A percentile compares a stretch with the other conserved stretches of the same genome.
Evolutionary conservation across 2,329 filamentous ascomycete species (phyloP).

Genomic region (Cylindrodendrum hubeiense): DNA sequence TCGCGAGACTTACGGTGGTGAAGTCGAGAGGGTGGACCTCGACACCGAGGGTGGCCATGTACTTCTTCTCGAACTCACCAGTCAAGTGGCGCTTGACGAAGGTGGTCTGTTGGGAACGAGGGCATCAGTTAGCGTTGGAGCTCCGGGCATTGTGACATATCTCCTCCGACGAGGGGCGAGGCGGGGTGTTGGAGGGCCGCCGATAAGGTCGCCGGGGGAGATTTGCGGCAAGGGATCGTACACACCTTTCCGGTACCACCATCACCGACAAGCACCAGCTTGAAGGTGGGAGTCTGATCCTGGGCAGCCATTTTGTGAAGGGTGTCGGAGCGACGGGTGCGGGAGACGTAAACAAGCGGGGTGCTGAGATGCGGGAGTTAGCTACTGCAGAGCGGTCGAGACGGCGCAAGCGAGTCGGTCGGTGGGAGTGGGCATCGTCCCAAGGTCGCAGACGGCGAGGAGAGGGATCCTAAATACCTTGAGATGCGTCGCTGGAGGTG

Average conservation of each 20-base stretch:
- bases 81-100: slow-evolving; percentile 99
- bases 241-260: slow-evolving; percentile 98
- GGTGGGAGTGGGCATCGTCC: slow-evolving; percentile 28
- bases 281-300: slow-evolving; percentile 83
- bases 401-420: slow-evolving; percentile 30
- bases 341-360: slow-evolving; percentile 62
- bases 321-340: slow-evolving; percentile 42
- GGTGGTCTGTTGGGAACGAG: slow-evolving; percentile 77
- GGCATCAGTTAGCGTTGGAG: slow-evolving; percentile 35
- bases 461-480: slow-evolving; percentile 41
- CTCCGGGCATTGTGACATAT: slow-evolving; percentile 23
- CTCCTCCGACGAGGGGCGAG: slow-evolving; percentile 30
- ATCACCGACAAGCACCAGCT: slow-evolving; percentile 99
- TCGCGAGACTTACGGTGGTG: slow-evolving; percentile 83
- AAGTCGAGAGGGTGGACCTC: slow-evolving; percentile 99
- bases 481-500: slow-evolving; percentile 45
- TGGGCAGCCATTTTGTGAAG: slow-evolving; percentile 71
- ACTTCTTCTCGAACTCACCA: slow-evolving; percentile 99
- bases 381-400: slow-evolving; percentile 38
- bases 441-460: slow-evolving; percentile 31
- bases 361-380: slow-evolving; percentile 54
- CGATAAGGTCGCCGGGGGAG: slow-evolving; percentile 36
- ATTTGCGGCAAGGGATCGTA: slow-evolving; percentile 41
- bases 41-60: slow-evolving; percentile 99
- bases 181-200: slow-evolving; percentile 37